Conservation (phyloP, 2,329 filamentous ascomycete species). For the Penicillium italicum region DNA sequence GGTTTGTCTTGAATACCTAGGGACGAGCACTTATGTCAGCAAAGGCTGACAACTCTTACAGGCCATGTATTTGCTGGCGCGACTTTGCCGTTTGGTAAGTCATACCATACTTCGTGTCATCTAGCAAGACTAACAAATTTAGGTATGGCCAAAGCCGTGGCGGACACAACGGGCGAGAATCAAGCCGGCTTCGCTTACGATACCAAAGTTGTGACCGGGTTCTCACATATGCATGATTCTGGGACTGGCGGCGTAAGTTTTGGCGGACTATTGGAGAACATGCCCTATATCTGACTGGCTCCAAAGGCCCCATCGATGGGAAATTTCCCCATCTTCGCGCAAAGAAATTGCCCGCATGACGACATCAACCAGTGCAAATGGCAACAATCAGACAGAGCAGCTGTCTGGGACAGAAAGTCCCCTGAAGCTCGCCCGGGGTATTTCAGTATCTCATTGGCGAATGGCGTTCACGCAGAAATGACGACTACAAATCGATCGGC, state of each 20-base stretch:
- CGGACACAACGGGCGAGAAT: slow-evolving; percentile 53
- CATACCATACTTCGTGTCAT: background rate
- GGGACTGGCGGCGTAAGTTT: slow-evolving; percentile 48
- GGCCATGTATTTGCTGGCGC: slow-evolving; percentile 59
- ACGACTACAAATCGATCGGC: slow-evolving; percentile 64
- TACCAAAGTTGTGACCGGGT: slow-evolving; percentile 50
- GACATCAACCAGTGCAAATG: slow-evolving; percentile 62
- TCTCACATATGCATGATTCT: slow-evolving; percentile 52
- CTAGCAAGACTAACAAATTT: background rate
- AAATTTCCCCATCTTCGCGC: slow-evolving; percentile 70
- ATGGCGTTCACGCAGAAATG: slow-evolving; percentile 62
- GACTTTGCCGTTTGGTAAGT: slow-evolving; percentile 49
- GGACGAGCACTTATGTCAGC: background rate
- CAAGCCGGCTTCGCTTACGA: slow-evolving; percentile 57
- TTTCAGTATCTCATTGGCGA: slow-evolving; percentile 59
- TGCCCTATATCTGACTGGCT: background rate
- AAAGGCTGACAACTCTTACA: slow-evolving; percentile 5
- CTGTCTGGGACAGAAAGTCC: slow-evolving; percentile 48
- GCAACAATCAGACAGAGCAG: slow-evolving; percentile 51
- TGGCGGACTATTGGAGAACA: background rate
- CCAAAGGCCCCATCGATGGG: slow-evolving; percentile 58
- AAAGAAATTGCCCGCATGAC: slow-evolving; percentile 58
- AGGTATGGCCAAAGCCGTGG: slow-evolving; percentile 56
- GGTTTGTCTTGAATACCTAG: slow-evolving; percentile 23
- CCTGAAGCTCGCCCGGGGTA: slow-evolving; percentile 61